Conservation (phyloP, 129 eudicot genomes). For the Pittosporum tobira region DNA sequence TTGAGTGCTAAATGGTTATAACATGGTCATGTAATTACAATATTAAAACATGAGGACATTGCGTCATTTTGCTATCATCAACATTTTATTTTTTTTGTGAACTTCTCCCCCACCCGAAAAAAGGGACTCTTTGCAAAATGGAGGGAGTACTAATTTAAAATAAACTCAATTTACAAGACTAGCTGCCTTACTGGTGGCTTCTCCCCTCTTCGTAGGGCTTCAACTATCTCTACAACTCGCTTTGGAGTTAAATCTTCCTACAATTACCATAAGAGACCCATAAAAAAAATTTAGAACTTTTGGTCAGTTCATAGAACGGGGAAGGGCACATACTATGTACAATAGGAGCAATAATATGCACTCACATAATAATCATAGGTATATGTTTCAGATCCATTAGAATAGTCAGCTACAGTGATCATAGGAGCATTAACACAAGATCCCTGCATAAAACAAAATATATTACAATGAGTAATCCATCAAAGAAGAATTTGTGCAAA, state of each 20-base stretch:
- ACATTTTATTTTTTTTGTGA: too few relatives aligned
- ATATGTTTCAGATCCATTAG: slow-evolving; percentile 96
- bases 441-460: slow-evolving; percentile 43
- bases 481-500: too few relatives aligned
- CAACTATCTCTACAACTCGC: slow-evolving; percentile 84
- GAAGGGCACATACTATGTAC: neutral
- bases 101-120: too few relatives aligned
- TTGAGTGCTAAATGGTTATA: too few relatives aligned
- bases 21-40: too few relatives aligned
- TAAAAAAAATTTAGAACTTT: neutral
- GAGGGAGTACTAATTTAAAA: neutral
- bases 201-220: slow-evolving; percentile 85
- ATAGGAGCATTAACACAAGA: slow-evolving; percentile 99
- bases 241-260: slow-evolving; percentile 97
- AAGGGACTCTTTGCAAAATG: too few relatives aligned
- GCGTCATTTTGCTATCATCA: too few relatives aligned
- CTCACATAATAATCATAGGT: slow-evolving; percentile 82
- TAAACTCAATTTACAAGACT: neutral
- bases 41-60: too few relatives aligned
- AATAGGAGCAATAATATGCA: slow-evolving; percentile 8
- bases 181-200: slow-evolving; percentile 84
- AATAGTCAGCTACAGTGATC: slow-evolving; percentile 98
- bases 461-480: neutral
- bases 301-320: neutral
- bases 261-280: slow-evolving; percentile 6